A percentile compares a stretch with the other conserved stretches of the same genome.
Evolutionary conservation across 1,284 basidiomycete genomes (phyloP).

Genomic region (Papiliotrema terrestris): DNA sequence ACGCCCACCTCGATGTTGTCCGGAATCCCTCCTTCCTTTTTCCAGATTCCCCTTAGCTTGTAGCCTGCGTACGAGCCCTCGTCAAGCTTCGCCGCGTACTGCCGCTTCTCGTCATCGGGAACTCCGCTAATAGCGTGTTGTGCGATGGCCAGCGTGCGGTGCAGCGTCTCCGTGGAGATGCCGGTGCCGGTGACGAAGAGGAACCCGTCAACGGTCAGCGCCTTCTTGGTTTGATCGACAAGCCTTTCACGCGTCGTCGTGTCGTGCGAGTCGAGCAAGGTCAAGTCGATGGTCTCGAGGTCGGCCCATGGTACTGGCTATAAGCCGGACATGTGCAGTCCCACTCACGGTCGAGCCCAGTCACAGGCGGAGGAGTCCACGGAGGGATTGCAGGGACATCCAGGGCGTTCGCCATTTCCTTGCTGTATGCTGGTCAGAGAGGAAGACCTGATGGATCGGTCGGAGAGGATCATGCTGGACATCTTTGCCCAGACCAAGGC

Average conservation of each 20-base stretch:
- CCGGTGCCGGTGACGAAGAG: slow-evolving; percentile 21
- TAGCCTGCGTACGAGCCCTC: slow-evolving; percentile 30
- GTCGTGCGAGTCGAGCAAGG: slow-evolving; percentile 13
- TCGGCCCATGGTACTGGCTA: slow-evolving; percentile 17
- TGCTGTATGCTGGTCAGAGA: too few relatives aligned
- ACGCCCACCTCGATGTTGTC: slow-evolving; percentile 40
- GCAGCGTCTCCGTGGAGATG: slow-evolving; percentile 12
- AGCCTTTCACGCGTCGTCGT: slow-evolving; percentile 7
- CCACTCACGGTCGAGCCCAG: too few relatives aligned
- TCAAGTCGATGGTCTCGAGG: slow-evolving; percentile 17
- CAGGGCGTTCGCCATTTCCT: too few relatives aligned
- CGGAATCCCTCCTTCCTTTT: slow-evolving; percentile 36
- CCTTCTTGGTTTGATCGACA: slow-evolving; percentile 11
- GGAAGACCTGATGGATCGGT: too few relatives aligned
- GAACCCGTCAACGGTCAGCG: slow-evolving; percentile 18
- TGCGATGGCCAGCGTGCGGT: slow-evolving; percentile 20
- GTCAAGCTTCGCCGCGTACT: slow-evolving; percentile 70
- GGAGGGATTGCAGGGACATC: too few relatives aligned
- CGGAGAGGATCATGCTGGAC: too few relatives aligned
- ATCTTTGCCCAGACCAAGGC: too few relatives aligned
- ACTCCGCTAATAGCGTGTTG: slow-evolving; percentile 56
- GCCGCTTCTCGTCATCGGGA: slow-evolving; percentile 72
- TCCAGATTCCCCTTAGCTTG: slow-evolving; percentile 47
- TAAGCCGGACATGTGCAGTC: too few relatives aligned
- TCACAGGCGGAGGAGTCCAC: too few relatives aligned